These are phyloP conservation scores for Danielia oregonensis DNA, from an alignment of 805 yeast species.

Conservation along the genomic window DNA sequence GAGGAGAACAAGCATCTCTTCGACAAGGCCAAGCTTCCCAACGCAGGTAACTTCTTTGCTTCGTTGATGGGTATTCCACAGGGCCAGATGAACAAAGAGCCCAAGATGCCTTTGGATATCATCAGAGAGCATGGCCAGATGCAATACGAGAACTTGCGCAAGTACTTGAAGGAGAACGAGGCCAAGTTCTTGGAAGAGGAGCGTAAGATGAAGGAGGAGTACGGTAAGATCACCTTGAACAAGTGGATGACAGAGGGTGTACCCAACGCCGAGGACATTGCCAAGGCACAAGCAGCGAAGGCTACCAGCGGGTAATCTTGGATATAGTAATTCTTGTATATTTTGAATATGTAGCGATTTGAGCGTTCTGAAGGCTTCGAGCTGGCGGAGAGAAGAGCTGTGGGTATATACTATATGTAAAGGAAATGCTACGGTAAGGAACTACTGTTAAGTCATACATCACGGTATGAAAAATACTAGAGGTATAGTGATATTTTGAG, in stretches of 20 bases:
- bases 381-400: too few relatives aligned
- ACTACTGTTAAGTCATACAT: too few relatives aligned
- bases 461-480: too few relatives aligned
- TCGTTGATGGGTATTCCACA: conserved; percentile 61
- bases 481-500: too few relatives aligned
- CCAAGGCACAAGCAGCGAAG: conserved; percentile 38
- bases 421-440: too few relatives aligned
- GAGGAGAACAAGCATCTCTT: conserved; percentile 45
- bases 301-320: conserved; percentile 10
- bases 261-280: conserved; percentile 68
- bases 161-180: conserved; percentile 53
- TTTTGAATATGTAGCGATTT: neutral
- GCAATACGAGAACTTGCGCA: conserved; percentile 78
- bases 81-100: conserved; percentile 42
- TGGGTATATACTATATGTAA: too few relatives aligned
- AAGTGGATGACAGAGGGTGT: conserved; percentile 81
- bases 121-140: conserved; percentile 91
- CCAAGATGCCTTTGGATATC: conserved; percentile 80
- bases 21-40: conserved; percentile 28
- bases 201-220: conserved; percentile 75
- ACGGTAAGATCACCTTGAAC: conserved; percentile 79
- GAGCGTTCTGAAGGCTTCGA: too few relatives aligned
- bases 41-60: conserved; percentile 52
- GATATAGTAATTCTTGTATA: conserved; percentile 3
- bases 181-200: conserved; percentile 79